A percentile compares a stretch with the other conserved stretches of the same genome.
phyloP scores from a whole-genome alignment of 164 flowering plant genomes.

The Tinospora cordifolia region DNA sequence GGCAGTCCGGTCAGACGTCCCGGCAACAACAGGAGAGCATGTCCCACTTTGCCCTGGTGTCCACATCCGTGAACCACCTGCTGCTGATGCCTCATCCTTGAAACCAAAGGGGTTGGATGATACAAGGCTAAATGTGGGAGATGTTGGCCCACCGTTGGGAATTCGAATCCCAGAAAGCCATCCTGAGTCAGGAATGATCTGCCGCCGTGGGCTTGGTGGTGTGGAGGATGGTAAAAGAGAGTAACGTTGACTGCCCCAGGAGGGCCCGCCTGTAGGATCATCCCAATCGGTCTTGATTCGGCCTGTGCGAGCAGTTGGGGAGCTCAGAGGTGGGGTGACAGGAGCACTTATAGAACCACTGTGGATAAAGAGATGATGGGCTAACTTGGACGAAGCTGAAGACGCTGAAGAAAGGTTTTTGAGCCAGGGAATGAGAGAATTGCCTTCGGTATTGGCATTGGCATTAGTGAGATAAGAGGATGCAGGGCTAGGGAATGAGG shows the following conservation, averaged over 20 bases:
- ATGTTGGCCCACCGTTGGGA: conserved; percentile 25
- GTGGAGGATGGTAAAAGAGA: conserved; percentile 64
- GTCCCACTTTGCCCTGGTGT: conserved; percentile 97
- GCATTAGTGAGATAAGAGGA: conserved; percentile 38
- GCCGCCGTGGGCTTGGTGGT: conserved; percentile 75
- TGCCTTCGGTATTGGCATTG: conserved; percentile 41
- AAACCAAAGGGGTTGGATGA: conserved; percentile 62
- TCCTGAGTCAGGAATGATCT: conserved; percentile 56
- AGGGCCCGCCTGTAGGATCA: conserved; percentile 32
- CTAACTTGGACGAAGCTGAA: conserved; percentile 55
- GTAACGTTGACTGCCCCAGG: conserved; percentile 45
- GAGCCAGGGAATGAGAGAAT: conserved; percentile 92
- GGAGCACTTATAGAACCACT: conserved; percentile 93
- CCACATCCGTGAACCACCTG: conserved; percentile 76
- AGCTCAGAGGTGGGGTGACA: conserved; percentile 85
- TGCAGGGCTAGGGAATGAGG: conserved; percentile 67
- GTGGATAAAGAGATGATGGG: conserved; percentile 52
- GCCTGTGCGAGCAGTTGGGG: conserved; percentile 73
- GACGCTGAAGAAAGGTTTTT: conserved; percentile 72
- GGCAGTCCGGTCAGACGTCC: conserved; percentile 45
- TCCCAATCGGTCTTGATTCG: conserved; percentile 60
- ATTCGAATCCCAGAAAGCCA: conserved; percentile 41
- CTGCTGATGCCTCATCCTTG: conserved; percentile 38
- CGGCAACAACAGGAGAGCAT: conserved; percentile 78
- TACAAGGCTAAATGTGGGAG: conserved; percentile 75